A percentile compares a stretch with the other conserved stretches of the same genome.
Conservation (phyloP, 257 asterid genomes). For the Eucommia ulmoides region DNA sequence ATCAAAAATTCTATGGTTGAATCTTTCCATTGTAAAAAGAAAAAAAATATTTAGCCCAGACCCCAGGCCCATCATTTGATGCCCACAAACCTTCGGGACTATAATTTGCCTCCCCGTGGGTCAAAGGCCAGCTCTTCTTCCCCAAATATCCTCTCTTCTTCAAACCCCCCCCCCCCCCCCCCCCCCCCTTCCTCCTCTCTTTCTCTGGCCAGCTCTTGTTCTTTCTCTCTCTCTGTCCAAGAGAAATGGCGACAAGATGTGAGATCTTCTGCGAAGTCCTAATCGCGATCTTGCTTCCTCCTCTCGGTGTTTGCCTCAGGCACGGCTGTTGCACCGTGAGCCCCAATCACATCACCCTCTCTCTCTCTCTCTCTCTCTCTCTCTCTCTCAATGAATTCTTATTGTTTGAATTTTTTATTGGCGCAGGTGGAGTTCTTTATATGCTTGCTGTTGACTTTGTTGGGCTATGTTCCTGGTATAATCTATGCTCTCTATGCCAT, state of each 20-base stretch:
- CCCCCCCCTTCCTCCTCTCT: not conserved
- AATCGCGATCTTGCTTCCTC: constrained; percentile 11
- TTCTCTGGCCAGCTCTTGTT: not conserved
- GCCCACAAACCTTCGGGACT: too few species aligned
- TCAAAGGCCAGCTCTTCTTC: too few species aligned
- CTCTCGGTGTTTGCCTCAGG: constrained; percentile 11
- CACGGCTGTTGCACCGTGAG: constrained; percentile 15
- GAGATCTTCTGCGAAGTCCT: constrained; percentile 9
- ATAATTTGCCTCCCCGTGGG: too few species aligned
- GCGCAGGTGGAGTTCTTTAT: constrained; percentile 11
- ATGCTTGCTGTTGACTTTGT: constrained; percentile 10
- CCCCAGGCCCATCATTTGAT: too few species aligned
- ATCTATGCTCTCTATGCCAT: constrained; percentile 10
- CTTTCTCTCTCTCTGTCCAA: not conserved
- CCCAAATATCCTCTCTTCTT: too few species aligned
- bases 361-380: not conserved
- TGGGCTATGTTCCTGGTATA: constrained; percentile 10
- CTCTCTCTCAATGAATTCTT: not conserved
- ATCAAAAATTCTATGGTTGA: too few species aligned
- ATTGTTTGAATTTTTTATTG: not conserved
- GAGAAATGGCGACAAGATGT: constrained; percentile 2
- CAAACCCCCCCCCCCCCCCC: not conserved
- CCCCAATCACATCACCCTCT: not conserved
- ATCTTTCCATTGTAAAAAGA: too few species aligned
- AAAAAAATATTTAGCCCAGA: too few species aligned